These are phyloP conservation scores for Penicillium sp. DNA, from an alignment of 2,329 filamentous ascomycete genomes.

Conservation along the genomic window DNA sequence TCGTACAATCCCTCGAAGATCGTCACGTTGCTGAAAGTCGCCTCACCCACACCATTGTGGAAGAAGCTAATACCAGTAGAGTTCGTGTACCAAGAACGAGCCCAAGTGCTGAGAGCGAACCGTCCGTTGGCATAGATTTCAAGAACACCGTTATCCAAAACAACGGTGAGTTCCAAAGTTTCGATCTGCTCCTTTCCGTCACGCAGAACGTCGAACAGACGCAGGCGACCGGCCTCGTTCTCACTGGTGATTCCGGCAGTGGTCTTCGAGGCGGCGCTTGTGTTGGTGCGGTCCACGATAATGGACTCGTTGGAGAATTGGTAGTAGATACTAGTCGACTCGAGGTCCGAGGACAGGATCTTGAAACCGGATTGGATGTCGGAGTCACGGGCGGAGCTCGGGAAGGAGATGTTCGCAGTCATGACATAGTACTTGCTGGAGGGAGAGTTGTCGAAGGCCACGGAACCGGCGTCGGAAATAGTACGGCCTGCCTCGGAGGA, in stretches of 20 bases:
- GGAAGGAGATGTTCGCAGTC: conserved; percentile 3
- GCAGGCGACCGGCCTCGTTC: conserved; percentile 14
- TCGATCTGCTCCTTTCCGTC: conserved; percentile 11
- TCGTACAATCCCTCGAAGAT: conserved; percentile 22
- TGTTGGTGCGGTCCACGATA: conserved; percentile 19
- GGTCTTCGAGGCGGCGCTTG: conserved; percentile 15
- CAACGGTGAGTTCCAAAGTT: conserved; percentile 20
- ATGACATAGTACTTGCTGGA: conserved; percentile 6
- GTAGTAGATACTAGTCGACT: conserved; percentile 20
- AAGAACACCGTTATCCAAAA: conserved; percentile 19
- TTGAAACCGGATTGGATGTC: conserved; percentile 14
- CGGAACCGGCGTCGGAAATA: neutral
- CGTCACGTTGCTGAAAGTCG: conserved; percentile 13
- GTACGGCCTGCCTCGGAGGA: conserved; percentile 5
- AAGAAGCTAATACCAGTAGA: conserved; percentile 21
- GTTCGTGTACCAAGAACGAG: conserved; percentile 22
- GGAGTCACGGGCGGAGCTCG: neutral
- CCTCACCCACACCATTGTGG: conserved; percentile 19
- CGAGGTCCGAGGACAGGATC: conserved; percentile 15
- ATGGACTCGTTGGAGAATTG: conserved; percentile 26
- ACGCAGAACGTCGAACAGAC: conserved; percentile 15
- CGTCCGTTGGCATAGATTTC: conserved; percentile 25
- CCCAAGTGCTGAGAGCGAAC: conserved; percentile 22
- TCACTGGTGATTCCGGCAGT: conserved; percentile 12
- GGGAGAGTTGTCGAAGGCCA: conserved; percentile 1